phyloP scores from a whole-genome alignment of 768 basidiomycete species.

The Lentinula sp. region DNA sequence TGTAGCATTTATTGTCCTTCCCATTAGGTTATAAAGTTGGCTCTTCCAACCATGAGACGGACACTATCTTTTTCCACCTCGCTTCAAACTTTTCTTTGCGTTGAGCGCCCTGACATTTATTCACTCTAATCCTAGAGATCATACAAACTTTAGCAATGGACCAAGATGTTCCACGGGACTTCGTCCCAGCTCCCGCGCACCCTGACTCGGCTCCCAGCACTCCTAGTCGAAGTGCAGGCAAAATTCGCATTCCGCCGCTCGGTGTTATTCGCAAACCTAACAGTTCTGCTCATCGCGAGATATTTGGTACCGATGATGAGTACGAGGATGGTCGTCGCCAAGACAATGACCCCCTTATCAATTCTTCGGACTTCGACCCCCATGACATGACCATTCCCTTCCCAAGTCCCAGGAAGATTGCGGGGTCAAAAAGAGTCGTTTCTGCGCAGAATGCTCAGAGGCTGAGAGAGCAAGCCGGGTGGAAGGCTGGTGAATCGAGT shows the following conservation, averaged over 20 bases:
- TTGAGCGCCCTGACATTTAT: neutral
- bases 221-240: neutral
- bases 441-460: neutral
- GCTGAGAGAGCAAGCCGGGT: neutral
- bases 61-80: too few species aligned
- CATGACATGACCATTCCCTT: neutral
- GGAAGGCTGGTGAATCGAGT: neutral
- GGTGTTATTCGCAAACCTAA: neutral
- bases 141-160: neutral
- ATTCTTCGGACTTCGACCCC: neutral
- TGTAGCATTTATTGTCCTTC: neutral
- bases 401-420: neutral
- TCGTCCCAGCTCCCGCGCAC: neutral
- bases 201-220: neutral
- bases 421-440: neutral
- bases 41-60: neutral
- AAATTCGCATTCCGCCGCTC: neutral
- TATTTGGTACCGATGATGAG: neutral
- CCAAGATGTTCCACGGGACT: neutral
- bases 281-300: neutral
- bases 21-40: neutral
- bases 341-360: neutral
- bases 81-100: neutral
- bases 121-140: too few species aligned
- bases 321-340: neutral